Evolutionary conservation across 2,329 filamentous ascomycete species (phyloP).

Genomic region (Rugonectria rugulosa): DNA sequence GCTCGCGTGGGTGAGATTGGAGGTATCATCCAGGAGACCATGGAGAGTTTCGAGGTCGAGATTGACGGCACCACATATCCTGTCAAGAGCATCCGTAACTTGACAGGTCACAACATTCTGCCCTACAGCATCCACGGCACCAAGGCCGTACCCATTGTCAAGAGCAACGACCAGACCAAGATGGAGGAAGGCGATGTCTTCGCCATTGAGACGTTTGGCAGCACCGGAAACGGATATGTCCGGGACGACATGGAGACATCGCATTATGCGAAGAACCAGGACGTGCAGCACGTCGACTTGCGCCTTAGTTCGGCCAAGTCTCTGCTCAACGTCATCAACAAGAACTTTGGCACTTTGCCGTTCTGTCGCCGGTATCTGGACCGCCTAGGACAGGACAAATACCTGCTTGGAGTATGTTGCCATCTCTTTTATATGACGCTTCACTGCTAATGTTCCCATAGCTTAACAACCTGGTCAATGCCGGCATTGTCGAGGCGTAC

Average conservation of each 20-base stretch:
- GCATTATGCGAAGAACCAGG: slow-evolving; percentile 80
- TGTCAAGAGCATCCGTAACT: slow-evolving; percentile 84
- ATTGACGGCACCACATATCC: slow-evolving; percentile 80
- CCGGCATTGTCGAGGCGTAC: slow-evolving; percentile 88
- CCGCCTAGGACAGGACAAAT: slow-evolving; percentile 93
- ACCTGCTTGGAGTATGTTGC: slow-evolving; percentile 78
- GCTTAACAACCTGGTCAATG: slow-evolving; percentile 85
- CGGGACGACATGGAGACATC: slow-evolving; percentile 89
- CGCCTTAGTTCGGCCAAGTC: slow-evolving; percentile 84
- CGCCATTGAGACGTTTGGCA: slow-evolving; percentile 95
- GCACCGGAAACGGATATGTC: slow-evolving; percentile 88
- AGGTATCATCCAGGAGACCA: slow-evolving; percentile 83
- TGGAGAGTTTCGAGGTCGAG: slow-evolving; percentile 93
- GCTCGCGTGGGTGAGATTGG: slow-evolving; percentile 88
- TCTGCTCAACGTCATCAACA: slow-evolving; percentile 87
- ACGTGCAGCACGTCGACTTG: slow-evolving; percentile 79
- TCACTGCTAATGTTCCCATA: slow-evolving; percentile 43
- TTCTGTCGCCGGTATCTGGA: slow-evolving; percentile 93
- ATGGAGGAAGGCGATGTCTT: slow-evolving; percentile 98
- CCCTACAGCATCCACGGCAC: slow-evolving; percentile 90
- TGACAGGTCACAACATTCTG: slow-evolving; percentile 89
- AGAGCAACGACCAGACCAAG: slow-evolving; percentile 86
- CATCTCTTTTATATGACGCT: slow-evolving; percentile 20
- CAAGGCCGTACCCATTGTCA: slow-evolving; percentile 94
- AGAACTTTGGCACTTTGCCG: slow-evolving; percentile 93